Base-by-base conservation (phyloP, 2,329 filamentous ascomycete species). In the Nigrospora osmanthi region DNA sequence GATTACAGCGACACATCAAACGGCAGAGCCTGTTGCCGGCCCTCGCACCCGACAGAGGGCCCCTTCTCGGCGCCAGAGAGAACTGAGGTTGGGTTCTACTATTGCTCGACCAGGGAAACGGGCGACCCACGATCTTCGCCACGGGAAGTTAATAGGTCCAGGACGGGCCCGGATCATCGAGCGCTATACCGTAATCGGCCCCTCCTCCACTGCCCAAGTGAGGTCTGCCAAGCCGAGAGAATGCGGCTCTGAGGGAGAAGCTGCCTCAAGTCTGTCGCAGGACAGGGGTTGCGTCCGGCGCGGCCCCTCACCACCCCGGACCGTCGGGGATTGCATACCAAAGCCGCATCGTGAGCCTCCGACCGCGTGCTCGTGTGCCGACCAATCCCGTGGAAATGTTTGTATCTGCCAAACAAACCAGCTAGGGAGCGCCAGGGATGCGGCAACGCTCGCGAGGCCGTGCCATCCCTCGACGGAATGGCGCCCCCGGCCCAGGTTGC, bases 321-420 rank as follows among this genome's bases (percentile, higher is more conserved):
- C 34, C 34, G 30, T 40, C 19, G 30, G 33, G 32, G 39, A 37
- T 35, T 35, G 39, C 38, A 38, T 35, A 39, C 40, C 31, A 32
- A 34, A n/a, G 19, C 23, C 14, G n/a, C 39, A 41, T 41, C 39
- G 23, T 19, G 39, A 33, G 32, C 28, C 19, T 17, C 33, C 13
- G n/a, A 14, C 39, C 31, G 17, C 6, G 31, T 33, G 30, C 23
- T 11, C 15, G 31, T 10, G 38, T 15, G 19, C 38, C 34, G 34
- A 35, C 34, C 34, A 42, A 34, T 33, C 40, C 32, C 32, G 30
- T 36, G 13, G 40, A 16, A 19, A 36, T 42, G 40, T 42, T 42
- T 42, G 40, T 36, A 44, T 33, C 52, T 40, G 47, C 52, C 50
- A 54, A 54, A 56, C 50, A 51, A 42, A 37, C 38, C 34, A 47